Base-by-base conservation (phyloP, 140 eudicot species). In the Stevia rebaudiana region DNA sequence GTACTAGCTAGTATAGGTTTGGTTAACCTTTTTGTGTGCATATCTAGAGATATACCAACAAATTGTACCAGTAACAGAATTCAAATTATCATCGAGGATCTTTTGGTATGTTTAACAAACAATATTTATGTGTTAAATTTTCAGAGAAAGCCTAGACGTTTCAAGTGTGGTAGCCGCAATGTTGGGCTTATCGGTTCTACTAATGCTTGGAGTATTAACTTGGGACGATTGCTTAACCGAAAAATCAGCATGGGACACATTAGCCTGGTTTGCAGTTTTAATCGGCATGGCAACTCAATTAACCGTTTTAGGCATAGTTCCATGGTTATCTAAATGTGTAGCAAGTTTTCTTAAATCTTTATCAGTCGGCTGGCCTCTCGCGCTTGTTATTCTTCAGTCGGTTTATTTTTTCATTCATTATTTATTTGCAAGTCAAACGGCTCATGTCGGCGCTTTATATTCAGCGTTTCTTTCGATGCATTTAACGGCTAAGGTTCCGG, bases 151-250 rank as follows among this genome's bases (percentile, higher is more conserved):
- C 57, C 69, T 90, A 3, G 70, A 65, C 12, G 53, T 90, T 49
- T 56, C 94, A 8, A 90, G 85, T 63, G 94, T 90, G 11, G 75
- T 87, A 55, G 85, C 95, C 17, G 97, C 97, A 9, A 80, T 90
- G 88, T 78, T 90, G 17, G 97, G 95, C 8, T 70, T 90, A 39
- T 82, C 95, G 23, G 22, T 90, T 40, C 95, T 86, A 11, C 62
- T 90, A 39, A 39, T 82, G 19, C 42, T 61, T 2, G 94, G 94
- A 35, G 94, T 84, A 18, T 82, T 90, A 16, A 77, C 77, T 5
- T 90, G 97, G 97, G 86, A 82, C 13, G 97, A 86, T 50, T 90
- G 97, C 74, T 54, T 90, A 31, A 80, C 79, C 24, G 97, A 90
- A 74, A 90, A 82, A 64, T 79, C 86, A 18, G 95, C 97, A 57